Conservation (phyloP, 805 yeast species). For the Ogataea thermomethanolica region DNA sequence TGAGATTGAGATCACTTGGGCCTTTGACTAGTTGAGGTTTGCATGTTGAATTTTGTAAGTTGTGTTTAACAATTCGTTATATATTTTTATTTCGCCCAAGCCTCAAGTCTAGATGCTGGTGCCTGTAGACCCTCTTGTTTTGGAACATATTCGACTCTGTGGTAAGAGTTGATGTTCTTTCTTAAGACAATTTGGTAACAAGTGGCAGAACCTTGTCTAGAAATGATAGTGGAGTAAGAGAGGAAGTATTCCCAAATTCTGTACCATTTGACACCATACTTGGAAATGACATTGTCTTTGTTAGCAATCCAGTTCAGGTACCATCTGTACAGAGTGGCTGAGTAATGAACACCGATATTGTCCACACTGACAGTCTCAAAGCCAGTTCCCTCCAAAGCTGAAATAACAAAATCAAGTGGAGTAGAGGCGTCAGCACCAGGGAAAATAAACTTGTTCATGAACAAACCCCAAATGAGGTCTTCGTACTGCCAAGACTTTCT, state of each 20-base stretch:
- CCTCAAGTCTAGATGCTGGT: constrained; percentile 51
- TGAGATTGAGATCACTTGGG: constrained; percentile 46
- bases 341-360: constrained; percentile 89
- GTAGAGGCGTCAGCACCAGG: constrained; percentile 98
- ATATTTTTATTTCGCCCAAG: constrained; percentile 48
- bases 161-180: constrained; percentile 82
- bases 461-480: constrained; percentile 90
- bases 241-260: constrained; percentile 92
- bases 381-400: constrained; percentile 75
- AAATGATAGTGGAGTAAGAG: constrained; percentile 74
- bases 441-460: constrained; percentile 94
- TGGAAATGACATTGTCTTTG: constrained; percentile 68
- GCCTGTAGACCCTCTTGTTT: constrained; percentile 67
- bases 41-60: background rate
- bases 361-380: constrained; percentile 82
- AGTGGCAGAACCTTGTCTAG: constrained; percentile 92
- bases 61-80: background rate
- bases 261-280: constrained; percentile 87
- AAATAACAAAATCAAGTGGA: constrained; percentile 79
- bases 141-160: constrained; percentile 79
- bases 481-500: constrained; percentile 94
- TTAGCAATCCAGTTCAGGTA: constrained; percentile 90
- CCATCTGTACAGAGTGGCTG: constrained; percentile 91
- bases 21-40: constrained; percentile 28
- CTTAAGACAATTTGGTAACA: constrained; percentile 88